phyloP scores from a whole-genome alignment of 495 filamentous ascomycete species.

The Penicillium waksmanii region DNA sequence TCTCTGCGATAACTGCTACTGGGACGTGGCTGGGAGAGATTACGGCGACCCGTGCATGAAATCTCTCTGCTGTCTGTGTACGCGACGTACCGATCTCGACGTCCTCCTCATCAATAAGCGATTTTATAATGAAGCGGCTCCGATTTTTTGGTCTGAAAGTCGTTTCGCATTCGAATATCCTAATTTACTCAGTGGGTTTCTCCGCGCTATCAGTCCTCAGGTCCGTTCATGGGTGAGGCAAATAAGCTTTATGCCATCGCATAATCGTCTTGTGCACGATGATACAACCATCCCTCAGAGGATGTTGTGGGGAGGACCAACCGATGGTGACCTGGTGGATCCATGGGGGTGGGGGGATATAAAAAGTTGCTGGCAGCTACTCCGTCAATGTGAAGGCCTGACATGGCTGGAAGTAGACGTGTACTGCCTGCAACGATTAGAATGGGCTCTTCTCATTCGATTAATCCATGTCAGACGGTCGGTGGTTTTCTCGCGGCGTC shows the following conservation, averaged over 20 bases:
- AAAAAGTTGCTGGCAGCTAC: constrained; percentile 5
- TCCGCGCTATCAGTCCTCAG: constrained; percentile 18
- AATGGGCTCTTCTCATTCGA: constrained; percentile 9
- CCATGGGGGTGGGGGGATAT: constrained; percentile 9
- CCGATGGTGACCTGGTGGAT: not conserved
- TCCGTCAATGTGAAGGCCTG: constrained; percentile 16
- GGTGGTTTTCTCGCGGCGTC: not conserved
- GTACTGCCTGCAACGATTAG: constrained; percentile 1
- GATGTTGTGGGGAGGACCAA: not conserved
- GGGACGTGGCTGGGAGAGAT: constrained; percentile 7
- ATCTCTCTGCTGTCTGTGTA: constrained; percentile 27
- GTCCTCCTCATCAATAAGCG: constrained; percentile 27
- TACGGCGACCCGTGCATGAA: constrained; percentile 3
- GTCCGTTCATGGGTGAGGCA: constrained; percentile 18
- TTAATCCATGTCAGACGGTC: constrained; percentile 4
- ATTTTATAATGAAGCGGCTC: constrained; percentile 28
- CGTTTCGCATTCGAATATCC: constrained; percentile 33
- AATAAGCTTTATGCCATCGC: not conserved
- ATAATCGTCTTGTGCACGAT: not conserved
- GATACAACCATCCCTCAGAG: not conserved
- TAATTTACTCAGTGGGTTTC: constrained; percentile 19
- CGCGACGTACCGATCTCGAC: constrained; percentile 20
- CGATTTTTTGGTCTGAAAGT: constrained; percentile 35
- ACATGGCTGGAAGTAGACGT: constrained; percentile 24
- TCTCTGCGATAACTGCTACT: constrained; percentile 32